Conservation (phyloP, 768 basidiomycete genomes). For the Goffeauzyma gilvescens region DNA sequence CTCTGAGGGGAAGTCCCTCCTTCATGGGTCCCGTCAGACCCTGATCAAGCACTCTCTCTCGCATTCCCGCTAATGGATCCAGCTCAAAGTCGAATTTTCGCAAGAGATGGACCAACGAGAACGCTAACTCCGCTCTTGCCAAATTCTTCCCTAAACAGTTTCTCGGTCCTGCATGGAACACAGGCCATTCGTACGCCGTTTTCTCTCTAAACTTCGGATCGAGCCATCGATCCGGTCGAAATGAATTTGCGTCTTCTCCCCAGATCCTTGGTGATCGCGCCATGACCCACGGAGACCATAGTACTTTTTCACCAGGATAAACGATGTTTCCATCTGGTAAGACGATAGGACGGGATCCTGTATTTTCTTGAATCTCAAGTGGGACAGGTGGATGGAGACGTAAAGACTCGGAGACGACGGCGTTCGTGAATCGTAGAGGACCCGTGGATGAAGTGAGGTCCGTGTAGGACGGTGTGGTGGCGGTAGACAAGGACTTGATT, state of each 20-base stretch:
- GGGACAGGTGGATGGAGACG: constrained; percentile 19
- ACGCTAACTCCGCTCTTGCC: constrained; percentile 15
- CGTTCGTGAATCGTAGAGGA: constrained; percentile 9
- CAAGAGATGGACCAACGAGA: constrained; percentile 10
- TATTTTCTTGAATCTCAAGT: constrained; percentile 12
- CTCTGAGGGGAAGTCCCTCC: constrained; percentile 11
- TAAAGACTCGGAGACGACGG: constrained; percentile 16
- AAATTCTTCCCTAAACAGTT: constrained; percentile 18
- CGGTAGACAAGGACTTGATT: neutral
- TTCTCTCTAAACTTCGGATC: neutral
- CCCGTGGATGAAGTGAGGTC: constrained; percentile 2
- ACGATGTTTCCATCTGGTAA: constrained; percentile 12
- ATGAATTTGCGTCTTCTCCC: constrained; percentile 13
- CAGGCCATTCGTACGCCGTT: constrained; percentile 16
- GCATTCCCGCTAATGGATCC: neutral
- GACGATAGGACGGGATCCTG: constrained; percentile 4
- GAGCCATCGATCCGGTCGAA: constrained; percentile 16
- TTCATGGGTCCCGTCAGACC: constrained; percentile 12
- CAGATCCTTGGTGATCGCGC: constrained; percentile 11
- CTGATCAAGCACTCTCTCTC: constrained; percentile 5
- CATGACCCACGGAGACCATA: constrained; percentile 16
- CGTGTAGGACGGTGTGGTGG: neutral
- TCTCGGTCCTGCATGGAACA: constrained; percentile 21
- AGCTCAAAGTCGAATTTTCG: constrained; percentile 11
- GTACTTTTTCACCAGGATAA: constrained; percentile 11